phyloP scores from a whole-genome alignment of 192 early-diverging fungal species.

The Helicostylum pulchrum region DNA sequence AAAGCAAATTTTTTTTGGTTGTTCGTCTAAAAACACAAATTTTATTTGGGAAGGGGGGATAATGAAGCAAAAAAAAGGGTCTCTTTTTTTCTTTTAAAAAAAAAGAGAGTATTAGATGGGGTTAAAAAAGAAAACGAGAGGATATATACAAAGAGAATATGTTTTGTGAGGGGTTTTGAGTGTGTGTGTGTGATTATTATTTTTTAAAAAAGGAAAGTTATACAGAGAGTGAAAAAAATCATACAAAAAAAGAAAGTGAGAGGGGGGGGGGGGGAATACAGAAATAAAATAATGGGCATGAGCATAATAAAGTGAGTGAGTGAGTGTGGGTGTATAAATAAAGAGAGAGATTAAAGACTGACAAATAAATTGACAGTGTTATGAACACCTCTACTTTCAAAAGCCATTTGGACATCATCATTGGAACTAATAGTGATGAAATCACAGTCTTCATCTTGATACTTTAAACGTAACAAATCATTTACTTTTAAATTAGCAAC shows the following conservation, averaged over 20 bases:
- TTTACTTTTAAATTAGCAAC: constrained; percentile 59
- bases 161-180: neutral
- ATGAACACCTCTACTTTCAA: constrained; percentile 58
- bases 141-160: neutral
- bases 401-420: constrained; percentile 89
- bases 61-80: constrained; percentile 1
- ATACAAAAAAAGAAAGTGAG: neutral
- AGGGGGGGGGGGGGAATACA: neutral
- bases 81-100: neutral
- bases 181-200: too few relatives aligned
- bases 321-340: neutral
- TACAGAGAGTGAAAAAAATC: neutral
- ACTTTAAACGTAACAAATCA: constrained; percentile 66
- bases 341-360: constrained; percentile 35
- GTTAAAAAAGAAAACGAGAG: neutral
- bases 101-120: neutral
- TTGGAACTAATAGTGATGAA: constrained; percentile 79
- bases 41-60: neutral
- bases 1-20: neutral
- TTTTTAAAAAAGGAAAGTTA: too few relatives aligned
- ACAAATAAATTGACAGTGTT: constrained; percentile 55
- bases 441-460: constrained; percentile 92
- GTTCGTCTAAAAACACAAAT: constrained; percentile 13
- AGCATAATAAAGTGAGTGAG: neutral
- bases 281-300: neutral